A percentile compares a stretch with the other conserved stretches of the same genome.
These are phyloP conservation scores for Blastobotrys raffinosifermentans DNA, from an alignment of 1,139 yeast species.

Conservation along the genomic window DNA sequence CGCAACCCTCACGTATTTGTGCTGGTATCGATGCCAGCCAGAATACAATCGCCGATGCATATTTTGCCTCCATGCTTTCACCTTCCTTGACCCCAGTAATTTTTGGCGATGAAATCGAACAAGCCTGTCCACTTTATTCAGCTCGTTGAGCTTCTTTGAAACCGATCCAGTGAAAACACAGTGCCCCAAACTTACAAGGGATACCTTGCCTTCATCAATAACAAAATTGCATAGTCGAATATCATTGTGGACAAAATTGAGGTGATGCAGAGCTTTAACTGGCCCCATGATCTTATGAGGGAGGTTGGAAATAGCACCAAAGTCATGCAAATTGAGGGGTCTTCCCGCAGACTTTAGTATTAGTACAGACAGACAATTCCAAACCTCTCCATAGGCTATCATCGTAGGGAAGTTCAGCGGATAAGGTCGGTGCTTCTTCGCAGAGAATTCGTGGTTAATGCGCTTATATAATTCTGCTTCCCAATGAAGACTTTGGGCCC, in stretches of 20 bases:
- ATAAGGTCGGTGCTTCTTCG: too few relatives aligned
- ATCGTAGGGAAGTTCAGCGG: constrained; percentile 7
- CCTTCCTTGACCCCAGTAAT: too few relatives aligned
- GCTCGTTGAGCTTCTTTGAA: constrained; percentile 8
- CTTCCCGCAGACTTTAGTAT: constrained; percentile 8
- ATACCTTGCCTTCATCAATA: constrained; percentile 3
- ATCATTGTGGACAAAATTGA: constrained; percentile 6
- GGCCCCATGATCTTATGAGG: constrained; percentile 7
- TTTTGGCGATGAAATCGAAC: too few relatives aligned
- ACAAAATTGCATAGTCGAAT: constrained; percentile 8
- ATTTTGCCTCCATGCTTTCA: too few relatives aligned
- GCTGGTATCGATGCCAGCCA: too few relatives aligned
- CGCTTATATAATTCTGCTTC: constrained; percentile 12
- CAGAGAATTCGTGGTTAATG: constrained; percentile 6
- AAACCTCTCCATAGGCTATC: constrained; percentile 7
- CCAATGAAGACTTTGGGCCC: constrained; percentile 10
- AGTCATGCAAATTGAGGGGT: constrained; percentile 1
- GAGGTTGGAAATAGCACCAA: constrained; percentile 5
- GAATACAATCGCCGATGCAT: too few relatives aligned
- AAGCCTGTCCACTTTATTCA: constrained; percentile 5
- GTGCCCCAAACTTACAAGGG: constrained; percentile 4
- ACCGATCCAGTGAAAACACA: constrained; percentile 8
- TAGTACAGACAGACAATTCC: constrained; percentile 10
- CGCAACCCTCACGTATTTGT: too few relatives aligned
- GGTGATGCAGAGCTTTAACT: constrained; percentile 6